Base-by-base conservation (phyloP, 192 early-diverging fungal species). In the Geranomyces variabilis region DNA sequence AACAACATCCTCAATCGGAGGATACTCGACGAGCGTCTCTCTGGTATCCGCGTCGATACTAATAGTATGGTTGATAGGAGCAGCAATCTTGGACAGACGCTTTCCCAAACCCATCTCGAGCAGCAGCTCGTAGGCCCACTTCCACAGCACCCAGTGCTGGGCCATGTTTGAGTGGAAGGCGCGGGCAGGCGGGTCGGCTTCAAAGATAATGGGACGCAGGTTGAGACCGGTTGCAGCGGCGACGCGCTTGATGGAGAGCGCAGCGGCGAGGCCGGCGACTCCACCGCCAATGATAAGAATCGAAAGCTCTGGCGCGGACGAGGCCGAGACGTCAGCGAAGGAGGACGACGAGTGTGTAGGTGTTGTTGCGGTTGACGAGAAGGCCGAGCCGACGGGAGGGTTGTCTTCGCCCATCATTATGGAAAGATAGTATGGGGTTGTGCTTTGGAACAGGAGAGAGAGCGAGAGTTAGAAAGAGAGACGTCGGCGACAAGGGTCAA, bases 251-350 rank as follows among this genome's bases (percentile, higher is more conserved):
- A 79, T 61, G 22, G 78, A 68, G 43, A 82, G 73, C 4, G 77
- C 79, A 15, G 75, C 47, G 1, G 80, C 45, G 19, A 84, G 77
- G 13, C 82, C 82, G 26, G 82, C 74, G 2, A 84, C 30, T 9
- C 82, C 82, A 53, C 79, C 82, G 28, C 81, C 81, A 46, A 80
- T 70, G 59, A 83, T 83, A 30, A 83, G 68, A 33, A 83, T 66
- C 15, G 68, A 15, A 2, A 41, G 29, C 29, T 55, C 73, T 19
- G 22, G 22, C 24, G 22, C 58, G 6, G 24, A 6, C 58, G 58
- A 7, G 12, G 58, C 26, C 51, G 36, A 3, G 36, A 3, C 36
- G 36, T 10, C 36, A 41, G 10, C 36, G 10, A 10, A 41, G 36
- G 36, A 3, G 10, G 5, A 10, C 36, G 36, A 41, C 36, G 36